phyloP scores from a whole-genome alignment of 768 basidiomycete species.

The Kwoniella botswanensis region DNA sequence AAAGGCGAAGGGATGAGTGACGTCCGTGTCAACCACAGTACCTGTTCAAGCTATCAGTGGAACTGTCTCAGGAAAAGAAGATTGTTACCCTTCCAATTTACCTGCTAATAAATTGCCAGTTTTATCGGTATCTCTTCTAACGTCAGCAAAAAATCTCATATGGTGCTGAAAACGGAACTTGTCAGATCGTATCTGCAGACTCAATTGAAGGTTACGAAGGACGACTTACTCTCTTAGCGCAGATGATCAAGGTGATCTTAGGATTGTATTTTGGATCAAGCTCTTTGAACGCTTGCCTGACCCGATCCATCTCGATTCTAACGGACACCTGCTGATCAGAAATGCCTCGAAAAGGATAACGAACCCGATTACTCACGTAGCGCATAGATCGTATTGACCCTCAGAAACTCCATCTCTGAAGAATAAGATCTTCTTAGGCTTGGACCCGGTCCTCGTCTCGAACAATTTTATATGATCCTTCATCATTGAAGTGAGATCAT shows the following conservation, averaged over 20 bases:
- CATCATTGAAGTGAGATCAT: conserved; percentile 51
- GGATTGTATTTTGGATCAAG: conserved; percentile 50
- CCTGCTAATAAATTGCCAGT: conserved; percentile 28
- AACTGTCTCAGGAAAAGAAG: neutral
- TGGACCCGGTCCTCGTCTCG: conserved; percentile 38
- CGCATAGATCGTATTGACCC: conserved; percentile 53
- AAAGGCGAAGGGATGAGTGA: conserved; percentile 54
- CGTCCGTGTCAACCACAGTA: conserved; percentile 48
- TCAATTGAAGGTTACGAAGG: neutral
- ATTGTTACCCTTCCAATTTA: too few relatives aligned
- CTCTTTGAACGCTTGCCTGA: conserved; percentile 31
- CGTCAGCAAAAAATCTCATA: conserved; percentile 54
- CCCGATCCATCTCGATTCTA: neutral
- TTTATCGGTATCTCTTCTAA: conserved; percentile 37
- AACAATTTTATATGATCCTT: conserved; percentile 42
- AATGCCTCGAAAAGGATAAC: too few relatives aligned
- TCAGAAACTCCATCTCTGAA: conserved; percentile 57
- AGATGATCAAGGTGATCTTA: conserved; percentile 52
- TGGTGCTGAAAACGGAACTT: conserved; percentile 30
- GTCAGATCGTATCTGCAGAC: too few relatives aligned
- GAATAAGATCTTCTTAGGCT: conserved; percentile 51
- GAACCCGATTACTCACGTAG: conserved; percentile 28
- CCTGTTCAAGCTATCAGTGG: conserved; percentile 16
- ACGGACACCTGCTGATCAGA: neutral
- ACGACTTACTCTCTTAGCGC: conserved; percentile 44